Evolutionary conservation across 2,329 filamentous ascomycete species (phyloP).

Genomic region (Arthrobotrys musiformis): DNA sequence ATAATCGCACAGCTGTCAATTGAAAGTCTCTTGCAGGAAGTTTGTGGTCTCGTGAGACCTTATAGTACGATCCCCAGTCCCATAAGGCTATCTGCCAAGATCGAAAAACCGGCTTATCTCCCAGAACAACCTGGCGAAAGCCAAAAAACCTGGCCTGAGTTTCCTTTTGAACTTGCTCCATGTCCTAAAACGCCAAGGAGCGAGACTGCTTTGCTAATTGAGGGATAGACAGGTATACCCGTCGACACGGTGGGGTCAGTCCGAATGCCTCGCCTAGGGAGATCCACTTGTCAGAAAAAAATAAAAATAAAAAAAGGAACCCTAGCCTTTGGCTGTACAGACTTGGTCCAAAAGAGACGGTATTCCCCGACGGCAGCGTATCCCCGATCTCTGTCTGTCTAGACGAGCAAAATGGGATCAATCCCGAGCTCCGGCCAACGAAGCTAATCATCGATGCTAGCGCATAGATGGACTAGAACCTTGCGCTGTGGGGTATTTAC

Average conservation of each 20-base stretch:
- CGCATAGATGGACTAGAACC: slow-evolving; percentile 50
- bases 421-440: slow-evolving; percentile 53
- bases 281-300: slow-evolving; percentile 46
- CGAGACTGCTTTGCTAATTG: slow-evolving; percentile 40
- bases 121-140: slow-evolving; percentile 18
- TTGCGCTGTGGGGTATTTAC: slow-evolving; percentile 33
- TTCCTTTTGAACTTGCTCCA: not conserved
- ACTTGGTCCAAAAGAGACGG: slow-evolving; percentile 15
- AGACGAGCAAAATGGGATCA: slow-evolving; percentile 53
- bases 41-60: slow-evolving; percentile 56
- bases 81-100: slow-evolving; percentile 50
- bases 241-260: slow-evolving; percentile 37
- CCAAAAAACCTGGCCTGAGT: slow-evolving; percentile 30
- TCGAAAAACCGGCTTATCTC: slow-evolving; percentile 36
- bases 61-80: slow-evolving; percentile 38
- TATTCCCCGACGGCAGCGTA: slow-evolving; percentile 51
- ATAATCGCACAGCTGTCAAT: slow-evolving; percentile 27
- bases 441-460: slow-evolving; percentile 52
- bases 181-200: slow-evolving; percentile 30
- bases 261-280: slow-evolving; percentile 27
- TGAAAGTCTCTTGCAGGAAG: slow-evolving; percentile 37
- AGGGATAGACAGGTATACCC: slow-evolving; percentile 13
- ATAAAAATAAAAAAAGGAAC: not conserved
- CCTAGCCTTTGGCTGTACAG: slow-evolving; percentile 9
- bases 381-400: slow-evolving; percentile 43